Evolutionary conservation across 2,329 filamentous ascomycete species (phyloP).

Genomic region (Pyrenophora teres): DNA sequence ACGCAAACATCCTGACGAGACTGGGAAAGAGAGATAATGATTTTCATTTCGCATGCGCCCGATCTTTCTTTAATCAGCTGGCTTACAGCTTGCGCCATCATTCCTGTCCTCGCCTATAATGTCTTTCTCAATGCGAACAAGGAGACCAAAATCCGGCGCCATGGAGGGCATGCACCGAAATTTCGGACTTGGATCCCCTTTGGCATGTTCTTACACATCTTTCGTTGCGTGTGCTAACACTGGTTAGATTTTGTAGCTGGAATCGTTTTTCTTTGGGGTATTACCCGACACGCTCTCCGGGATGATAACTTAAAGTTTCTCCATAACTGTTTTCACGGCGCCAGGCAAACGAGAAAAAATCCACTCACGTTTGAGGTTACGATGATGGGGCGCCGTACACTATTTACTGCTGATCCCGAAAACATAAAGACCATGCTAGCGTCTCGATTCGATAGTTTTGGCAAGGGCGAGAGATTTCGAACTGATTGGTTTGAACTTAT

Average conservation of each 20-base stretch:
- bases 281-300: not conserved
- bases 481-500: not conserved
- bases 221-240: not conserved
- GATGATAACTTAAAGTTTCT: not conserved
- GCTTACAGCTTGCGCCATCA: not conserved
- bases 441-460: not conserved
- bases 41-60: not conserved
- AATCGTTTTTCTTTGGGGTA: not conserved
- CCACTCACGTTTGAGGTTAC: not conserved
- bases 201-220: not conserved
- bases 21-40: not conserved
- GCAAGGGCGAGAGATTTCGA: not conserved
- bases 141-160: not conserved
- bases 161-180: not conserved
- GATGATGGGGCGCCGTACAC: not conserved
- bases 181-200: not conserved
- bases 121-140: not conserved
- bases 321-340: not conserved
- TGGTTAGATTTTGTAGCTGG: not conserved
- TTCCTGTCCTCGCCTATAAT: not conserved
- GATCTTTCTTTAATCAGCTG: not conserved
- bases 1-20: not conserved
- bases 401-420: not conserved
- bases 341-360: not conserved
- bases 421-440: not conserved